Evolutionary conservation across 2,329 filamentous ascomycete genomes (phyloP), one percentile per base, ranked within the genome.

Genomic region (Pseudocercospora crystallina): DNA sequence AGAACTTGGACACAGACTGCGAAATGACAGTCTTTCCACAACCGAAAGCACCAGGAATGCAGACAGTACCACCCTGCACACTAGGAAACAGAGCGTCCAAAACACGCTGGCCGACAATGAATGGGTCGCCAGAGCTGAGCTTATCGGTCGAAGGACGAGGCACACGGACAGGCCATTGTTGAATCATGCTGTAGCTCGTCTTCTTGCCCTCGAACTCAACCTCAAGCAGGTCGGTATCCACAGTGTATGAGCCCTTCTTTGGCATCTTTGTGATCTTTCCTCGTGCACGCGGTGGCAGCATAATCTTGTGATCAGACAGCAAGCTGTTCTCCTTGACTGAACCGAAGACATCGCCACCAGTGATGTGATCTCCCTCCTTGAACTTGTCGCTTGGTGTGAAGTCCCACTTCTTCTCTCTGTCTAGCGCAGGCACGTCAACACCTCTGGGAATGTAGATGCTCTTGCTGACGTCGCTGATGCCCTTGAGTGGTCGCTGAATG

Each of bases 11-110:
- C 58, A 99, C 87, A 54, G 90, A 95, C 77, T 99, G 94, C 67
- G 86, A 91, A 75, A 99, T 99, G 77, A 99, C 94, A 66, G 94
- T 99, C 85, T 99, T 99, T 69, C 94, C 94, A 68, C 94, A 99
- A 60, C 94, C 94, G 71, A 99, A 99, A 74, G 94, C 94, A 70
- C 94, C 94, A 20, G 94, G 94, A 68, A 99, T 99, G 69, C 92
- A 95, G 61, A 97, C 90, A 38, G 94, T 99, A 70, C 94, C 94
- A 72, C 94, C 94, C 76, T 95, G 90, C 8, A 99, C 94, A 78
- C 87, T 87, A 47, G 94, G 94, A 79, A 96, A 99, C 40, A 99
- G 83, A 58, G 94, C 89, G 71, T 99, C 94, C 62, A 99, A 80
- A 59, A 99, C 94, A 76, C 94, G 85, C 76, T 99, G 94, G 17